A percentile compares a stretch with the other conserved stretches of the same genome.
phyloP scores from a whole-genome alignment of 495 filamentous ascomycete species.

The Hypoxylon cercidicola region DNA sequence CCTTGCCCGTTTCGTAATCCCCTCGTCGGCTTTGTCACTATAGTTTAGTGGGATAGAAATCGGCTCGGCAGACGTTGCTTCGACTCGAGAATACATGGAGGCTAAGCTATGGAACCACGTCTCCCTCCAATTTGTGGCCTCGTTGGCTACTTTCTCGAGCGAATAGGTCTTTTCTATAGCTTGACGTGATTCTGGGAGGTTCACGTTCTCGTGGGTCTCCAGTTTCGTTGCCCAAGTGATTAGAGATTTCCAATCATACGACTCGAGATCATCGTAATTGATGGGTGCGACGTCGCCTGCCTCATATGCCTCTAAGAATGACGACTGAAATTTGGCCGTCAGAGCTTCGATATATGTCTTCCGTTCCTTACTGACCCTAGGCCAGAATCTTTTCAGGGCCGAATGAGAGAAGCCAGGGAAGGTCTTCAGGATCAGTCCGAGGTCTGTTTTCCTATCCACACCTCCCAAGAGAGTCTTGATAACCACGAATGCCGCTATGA shows the following conservation, averaged over 20 bases:
- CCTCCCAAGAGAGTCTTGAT: constrained; percentile 80
- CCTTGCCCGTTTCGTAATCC: constrained; percentile 35
- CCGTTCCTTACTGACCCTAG: constrained; percentile 64
- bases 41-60: constrained; percentile 37
- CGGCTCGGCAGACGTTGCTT: constrained; percentile 48
- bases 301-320: constrained; percentile 80
- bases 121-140: constrained; percentile 59
- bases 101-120: constrained; percentile 53
- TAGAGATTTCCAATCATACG: constrained; percentile 80
- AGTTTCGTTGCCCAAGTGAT: constrained; percentile 73
- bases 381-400: constrained; percentile 71
- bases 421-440: constrained; percentile 72
- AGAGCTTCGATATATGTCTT: constrained; percentile 72
- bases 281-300: constrained; percentile 72
- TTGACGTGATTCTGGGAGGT: constrained; percentile 51
- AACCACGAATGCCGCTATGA: constrained; percentile 77
- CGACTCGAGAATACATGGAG: constrained; percentile 58
- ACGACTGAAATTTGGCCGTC: constrained; percentile 78
- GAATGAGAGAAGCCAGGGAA: constrained; percentile 70
- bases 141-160: constrained; percentile 45
- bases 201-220: constrained; percentile 47
- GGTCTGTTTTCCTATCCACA: constrained; percentile 73
- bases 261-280: constrained; percentile 73
- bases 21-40: constrained; percentile 14
- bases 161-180: constrained; percentile 46